phyloP scores from a whole-genome alignment of 2,329 filamentous ascomycete genomes.

The Ascocoryne sarcoides region DNA sequence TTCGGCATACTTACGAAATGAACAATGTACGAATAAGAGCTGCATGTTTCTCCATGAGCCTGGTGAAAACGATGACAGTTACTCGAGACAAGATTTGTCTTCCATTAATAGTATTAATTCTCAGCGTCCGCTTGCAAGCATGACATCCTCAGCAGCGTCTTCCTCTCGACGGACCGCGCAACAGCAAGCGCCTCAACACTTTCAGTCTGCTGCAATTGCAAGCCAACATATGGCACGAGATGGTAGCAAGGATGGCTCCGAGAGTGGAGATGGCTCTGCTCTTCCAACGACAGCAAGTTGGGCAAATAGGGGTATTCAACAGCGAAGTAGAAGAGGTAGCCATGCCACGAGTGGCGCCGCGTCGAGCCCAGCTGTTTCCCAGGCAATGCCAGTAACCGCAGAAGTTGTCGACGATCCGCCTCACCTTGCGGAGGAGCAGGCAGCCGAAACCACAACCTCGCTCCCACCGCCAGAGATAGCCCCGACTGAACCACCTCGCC shows the following conservation, averaged over 20 bases:
- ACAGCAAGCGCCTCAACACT: conserved; percentile 29
- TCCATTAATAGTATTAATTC: conserved; percentile 87
- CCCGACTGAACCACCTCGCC: conserved; percentile 11
- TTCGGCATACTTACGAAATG: conserved; percentile 89
- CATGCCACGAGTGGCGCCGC: conserved; percentile 73
- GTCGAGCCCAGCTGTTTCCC: conserved; percentile 70
- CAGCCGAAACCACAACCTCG: background rate
- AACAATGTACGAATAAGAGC: conserved; percentile 88
- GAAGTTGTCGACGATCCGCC: conserved; percentile 40
- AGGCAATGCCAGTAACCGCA: conserved; percentile 44
- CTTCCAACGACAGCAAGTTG: conserved; percentile 89
- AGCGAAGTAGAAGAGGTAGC: conserved; percentile 62
- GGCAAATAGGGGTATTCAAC: conserved; percentile 63
- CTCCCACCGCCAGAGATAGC: background rate
- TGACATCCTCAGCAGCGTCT: conserved; percentile 43
- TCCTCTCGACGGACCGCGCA: conserved; percentile 43
- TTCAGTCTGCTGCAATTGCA: conserved; percentile 28
- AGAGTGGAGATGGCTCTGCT: conserved; percentile 75
- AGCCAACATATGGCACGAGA: conserved; percentile 65
- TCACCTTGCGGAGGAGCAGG: conserved; percentile 4
- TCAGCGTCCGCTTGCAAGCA: conserved; percentile 53
- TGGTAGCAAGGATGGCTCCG: conserved; percentile 68
- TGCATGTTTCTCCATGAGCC: conserved; percentile 98
- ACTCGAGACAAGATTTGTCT: conserved; percentile 86
- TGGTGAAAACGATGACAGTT: conserved; percentile 96